Evolutionary conservation across 2,329 filamentous ascomycete species (phyloP), one percentile per base, ranked within the genome.

Genomic region (Pseudonectria buxi): DNA sequence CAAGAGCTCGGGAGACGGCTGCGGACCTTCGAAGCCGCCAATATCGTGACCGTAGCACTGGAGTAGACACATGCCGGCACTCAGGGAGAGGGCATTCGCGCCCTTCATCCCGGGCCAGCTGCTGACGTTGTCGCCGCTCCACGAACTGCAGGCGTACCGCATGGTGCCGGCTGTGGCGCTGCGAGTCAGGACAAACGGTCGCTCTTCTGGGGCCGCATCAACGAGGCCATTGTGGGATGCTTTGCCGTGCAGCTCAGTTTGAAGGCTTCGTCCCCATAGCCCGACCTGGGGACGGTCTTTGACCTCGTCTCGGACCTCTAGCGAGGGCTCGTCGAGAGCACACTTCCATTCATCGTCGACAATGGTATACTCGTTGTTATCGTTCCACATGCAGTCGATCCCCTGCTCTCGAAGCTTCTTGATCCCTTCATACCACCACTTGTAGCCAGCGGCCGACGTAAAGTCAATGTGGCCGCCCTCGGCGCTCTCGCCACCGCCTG

Each of bases 381-480:
- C 82, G 45, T 86, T 86, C 82, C 83, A 86, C 62, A 86, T 84
- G 31, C 72, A 81, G 45, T 85, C 81, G 37, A 86, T 81, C 1
- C 81, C 81, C 7, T 75, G 61, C 16, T 72, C 62, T 36, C 76
- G 76, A 2, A 86, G 65, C 32, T 68, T 70, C 39, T 73, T 70
- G 7, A 83, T 74, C 2, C 82, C 81, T 1, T 83, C 65, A 41
- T 76, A 81, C 83, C 83, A 86, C 78, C 80, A 86, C 12, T 77
- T 63, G 50, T 76, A 86, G 0, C 78, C 81, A 0, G 71, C 70
- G 14, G 72, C 64, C 0, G 79, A 83, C 0, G 81, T 83, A 46
- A 86, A 86, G 55, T 86, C 83, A 30, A 86, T 75, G 43, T 86
- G 81, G 3, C 80, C 76, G 3, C 82, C 83, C 32, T 83, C 72